Percentiles rank a stretch among this genome's conserved stretches.
Conservation (phyloP, 164 flowering plant species). For the Piper longum region DNA sequence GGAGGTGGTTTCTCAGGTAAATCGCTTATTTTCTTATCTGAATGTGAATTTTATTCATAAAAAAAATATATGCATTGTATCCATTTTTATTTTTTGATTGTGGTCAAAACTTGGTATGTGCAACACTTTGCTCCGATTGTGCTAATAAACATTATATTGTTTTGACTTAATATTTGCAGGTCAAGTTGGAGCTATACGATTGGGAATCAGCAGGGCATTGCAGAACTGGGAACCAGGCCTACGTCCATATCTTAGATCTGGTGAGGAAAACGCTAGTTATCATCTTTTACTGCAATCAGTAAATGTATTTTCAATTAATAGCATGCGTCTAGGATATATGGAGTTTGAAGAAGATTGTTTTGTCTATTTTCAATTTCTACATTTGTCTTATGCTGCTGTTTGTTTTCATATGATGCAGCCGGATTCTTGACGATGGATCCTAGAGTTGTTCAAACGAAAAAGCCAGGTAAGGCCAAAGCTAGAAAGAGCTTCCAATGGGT, state of each 20-base stretch:
- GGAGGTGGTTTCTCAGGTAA: constrained; percentile 87
- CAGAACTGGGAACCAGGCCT: constrained; percentile 90
- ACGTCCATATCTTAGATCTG: constrained; percentile 61
- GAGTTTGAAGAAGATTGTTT: not conserved
- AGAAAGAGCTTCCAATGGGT: constrained; percentile 99
- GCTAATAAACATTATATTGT: no score
- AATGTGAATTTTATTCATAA: no score
- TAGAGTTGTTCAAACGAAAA: constrained; percentile 87
- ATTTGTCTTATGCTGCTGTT: not conserved
- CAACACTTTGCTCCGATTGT: no score
- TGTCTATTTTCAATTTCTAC: no score
- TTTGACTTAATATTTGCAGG: no score
- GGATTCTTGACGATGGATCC: constrained; percentile 92
- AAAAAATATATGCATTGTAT: no score
- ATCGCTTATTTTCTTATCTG: constrained; percentile 4
- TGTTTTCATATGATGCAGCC: constrained; percentile 23
- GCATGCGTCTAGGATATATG: not conserved
- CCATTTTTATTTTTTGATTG: no score
- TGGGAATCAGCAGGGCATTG: constrained; percentile 92
- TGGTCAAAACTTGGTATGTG: no score
- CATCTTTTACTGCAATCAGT: not conserved
- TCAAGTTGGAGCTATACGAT: constrained; percentile 88
- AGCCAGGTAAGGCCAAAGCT: constrained; percentile 96
- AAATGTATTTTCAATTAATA: no score
- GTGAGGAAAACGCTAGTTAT: constrained; percentile 16